A percentile compares a stretch with the other conserved stretches of the same genome.
These are phyloP conservation scores for Aspergillus ochraceoroseus DNA, from an alignment of 2,329 filamentous ascomycete species.

Conservation along the genomic window DNA sequence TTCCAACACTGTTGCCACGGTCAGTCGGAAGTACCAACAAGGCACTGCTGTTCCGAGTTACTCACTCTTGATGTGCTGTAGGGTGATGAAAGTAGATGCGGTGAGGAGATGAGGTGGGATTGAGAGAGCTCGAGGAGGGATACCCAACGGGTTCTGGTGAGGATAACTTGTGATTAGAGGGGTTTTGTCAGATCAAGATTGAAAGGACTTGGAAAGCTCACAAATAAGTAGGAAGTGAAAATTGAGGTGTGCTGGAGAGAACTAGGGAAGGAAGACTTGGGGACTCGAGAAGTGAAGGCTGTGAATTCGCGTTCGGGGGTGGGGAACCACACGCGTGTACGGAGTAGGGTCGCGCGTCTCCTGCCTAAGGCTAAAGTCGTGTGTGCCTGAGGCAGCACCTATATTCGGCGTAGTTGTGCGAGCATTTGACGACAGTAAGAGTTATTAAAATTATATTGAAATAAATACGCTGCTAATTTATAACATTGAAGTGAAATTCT, in stretches of 20 bases:
- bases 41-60: neutral
- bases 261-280: conserved; percentile 6
- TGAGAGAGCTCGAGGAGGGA: neutral
- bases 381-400: conserved; percentile 1
- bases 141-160: neutral
- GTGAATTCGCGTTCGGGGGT: conserved; percentile 12
- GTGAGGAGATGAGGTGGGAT: conserved; percentile 4
- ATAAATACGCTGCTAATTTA: neutral
- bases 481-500: conserved; percentile 1
- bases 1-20: conserved; percentile 67
- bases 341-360: conserved; percentile 1
- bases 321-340: conserved; percentile 7
- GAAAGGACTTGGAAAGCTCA: conserved; percentile 1
- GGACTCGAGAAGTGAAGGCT: conserved; percentile 1
- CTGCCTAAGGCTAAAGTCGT: conserved; percentile 7
- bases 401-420: no score
- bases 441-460: conserved; percentile 2
- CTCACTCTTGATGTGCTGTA: conserved; percentile 12
- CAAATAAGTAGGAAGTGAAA: conserved; percentile 1
- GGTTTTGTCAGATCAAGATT: neutral
- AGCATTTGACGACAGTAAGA: no score
- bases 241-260: conserved; percentile 4
- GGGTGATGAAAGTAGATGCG: conserved; percentile 7
- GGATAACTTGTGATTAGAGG: conserved; percentile 1
- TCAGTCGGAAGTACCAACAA: conserved; percentile 11